Percentiles rank a stretch among this genome's conserved stretches.
phyloP scores from a whole-genome alignment of 225 moss, liverwort and hornwort species.

The Pleurozium schreberi region DNA sequence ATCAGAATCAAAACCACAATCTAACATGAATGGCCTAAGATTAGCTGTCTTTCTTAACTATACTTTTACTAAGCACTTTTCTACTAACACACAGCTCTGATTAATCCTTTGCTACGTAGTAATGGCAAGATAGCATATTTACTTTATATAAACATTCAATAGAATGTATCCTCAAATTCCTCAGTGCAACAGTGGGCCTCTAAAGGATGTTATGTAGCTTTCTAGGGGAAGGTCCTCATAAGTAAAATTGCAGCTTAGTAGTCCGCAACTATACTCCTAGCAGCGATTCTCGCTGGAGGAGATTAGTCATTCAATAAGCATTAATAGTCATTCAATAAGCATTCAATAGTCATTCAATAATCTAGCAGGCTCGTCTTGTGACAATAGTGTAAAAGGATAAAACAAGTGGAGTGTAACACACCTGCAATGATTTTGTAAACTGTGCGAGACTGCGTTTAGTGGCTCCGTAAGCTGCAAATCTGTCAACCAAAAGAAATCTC shows the following conservation, averaged over 20 bases:
- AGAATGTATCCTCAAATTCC: not conserved
- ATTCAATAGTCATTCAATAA: not conserved
- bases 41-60: not conserved
- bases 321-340: too few species aligned
- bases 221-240: not conserved
- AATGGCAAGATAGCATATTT: not conserved
- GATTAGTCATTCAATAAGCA: not conserved
- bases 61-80: not conserved
- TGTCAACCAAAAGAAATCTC: slow-evolving; percentile 4
- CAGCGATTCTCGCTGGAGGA: not conserved
- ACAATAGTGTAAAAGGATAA: not conserved
- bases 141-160: not conserved
- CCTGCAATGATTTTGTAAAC: slow-evolving; percentile 95
- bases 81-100: not conserved
- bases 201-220: not conserved
- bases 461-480: slow-evolving; percentile 96
- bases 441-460: slow-evolving; percentile 94
- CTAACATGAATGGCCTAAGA: not conserved
- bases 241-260: not conserved
- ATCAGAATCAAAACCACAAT: not conserved
- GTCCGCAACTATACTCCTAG: not conserved
- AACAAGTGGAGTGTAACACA: not conserved
- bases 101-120: not conserved
- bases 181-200: not conserved
- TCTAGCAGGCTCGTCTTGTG: not conserved